Base-by-base conservation (phyloP, 805 yeast genomes). In the Cyberlindnera xylosilytica region DNA sequence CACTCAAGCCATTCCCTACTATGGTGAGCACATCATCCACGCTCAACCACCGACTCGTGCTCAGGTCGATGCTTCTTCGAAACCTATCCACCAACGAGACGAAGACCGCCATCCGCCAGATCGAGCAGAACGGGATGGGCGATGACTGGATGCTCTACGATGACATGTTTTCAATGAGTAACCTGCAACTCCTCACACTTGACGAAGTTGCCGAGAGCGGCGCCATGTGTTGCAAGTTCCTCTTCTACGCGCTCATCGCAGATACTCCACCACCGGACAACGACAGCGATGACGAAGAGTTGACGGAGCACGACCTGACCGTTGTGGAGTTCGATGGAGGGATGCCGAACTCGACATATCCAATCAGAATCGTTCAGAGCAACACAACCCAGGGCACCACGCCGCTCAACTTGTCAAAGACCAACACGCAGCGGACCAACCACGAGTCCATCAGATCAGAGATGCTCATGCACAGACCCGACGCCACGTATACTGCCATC, bases 91-190 rank as follows among this genome's bases (percentile, higher is more conserved):
- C 52, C 8, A 51, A 51, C 12, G 50, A 47, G 18, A 38, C 47
- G 4, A 49, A 40, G 27, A 53, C 60, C 1, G 62, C 60, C 6
- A 54, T 57, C 6, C 39, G 60, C 13, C 62, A 57, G 29, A 36
- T 50, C 17, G 57, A 45, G 53, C 45, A 42, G 11, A 34, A 42
- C 13, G 41, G 44, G 3, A 42, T 63, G 29, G 58, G 58, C 13
- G 72, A 68, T 36, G 71, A 68, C 34, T 69, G 73, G 73, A 47
- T 68, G 12, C 46, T 68, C 5, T 69, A 68, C 40, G 73, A 69
- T 47, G 56, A 63, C 4, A 48, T 55, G 2, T 69, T 67, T 43
- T 58, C 66, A 11, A 50, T 68, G 56, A 50, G 59, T 20, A 68
- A 68, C 46, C 45, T 68, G 33, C 66, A 65, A 40, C 54, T 63